These are phyloP conservation scores for Breynia disticha DNA, from an alignment of 441 rosid species.

Conservation along the genomic window DNA sequence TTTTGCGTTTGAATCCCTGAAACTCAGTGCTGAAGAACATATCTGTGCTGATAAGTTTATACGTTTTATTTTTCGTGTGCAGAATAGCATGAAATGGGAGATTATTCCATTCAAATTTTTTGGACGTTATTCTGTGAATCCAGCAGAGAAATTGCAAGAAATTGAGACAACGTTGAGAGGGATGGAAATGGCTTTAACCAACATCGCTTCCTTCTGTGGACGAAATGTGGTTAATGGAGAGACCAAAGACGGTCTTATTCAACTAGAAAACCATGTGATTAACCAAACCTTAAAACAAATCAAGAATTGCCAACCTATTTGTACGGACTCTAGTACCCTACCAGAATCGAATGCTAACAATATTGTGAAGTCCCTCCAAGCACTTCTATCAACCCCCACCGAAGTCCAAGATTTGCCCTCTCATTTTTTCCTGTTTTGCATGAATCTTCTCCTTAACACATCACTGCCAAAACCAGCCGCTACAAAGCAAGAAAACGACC, in stretches of 20 bases:
- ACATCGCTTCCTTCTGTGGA: slow-evolving; percentile 27
- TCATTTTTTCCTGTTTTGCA: slow-evolving; percentile 70
- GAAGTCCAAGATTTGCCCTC: slow-evolving; percentile 43
- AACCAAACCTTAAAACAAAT: slow-evolving; percentile 27
- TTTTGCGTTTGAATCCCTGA: too few relatives aligned
- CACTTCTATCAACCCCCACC: slow-evolving; percentile 35
- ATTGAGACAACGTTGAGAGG: slow-evolving; percentile 53
- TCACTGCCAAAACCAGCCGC: slow-evolving; percentile 22
- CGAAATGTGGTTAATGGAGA: slow-evolving; percentile 22
- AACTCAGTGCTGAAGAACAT: too few relatives aligned
- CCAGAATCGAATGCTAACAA: slow-evolving; percentile 38
- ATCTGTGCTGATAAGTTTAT: too few relatives aligned
- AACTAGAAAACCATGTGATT: slow-evolving; percentile 35
- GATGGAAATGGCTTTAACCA: slow-evolving; percentile 62
- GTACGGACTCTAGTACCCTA: slow-evolving; percentile 31
- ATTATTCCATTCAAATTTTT: slow-evolving; percentile 39
- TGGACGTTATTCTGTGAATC: slow-evolving; percentile 25
- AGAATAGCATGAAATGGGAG: slow-evolving; percentile 85
- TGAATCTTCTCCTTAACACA: slow-evolving; percentile 40
- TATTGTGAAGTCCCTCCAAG: slow-evolving; percentile 29
- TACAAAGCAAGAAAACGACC: slow-evolving; percentile 6
- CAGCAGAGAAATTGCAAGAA: slow-evolving; percentile 41
- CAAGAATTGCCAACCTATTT: slow-evolving; percentile 13
- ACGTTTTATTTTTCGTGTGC: slow-evolving; percentile 6
- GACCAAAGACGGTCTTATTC: slow-evolving; percentile 23